Evolutionary conservation across 495 filamentous ascomycete genomes (phyloP).

Genomic region (Eremomyces bilateralis): DNA sequence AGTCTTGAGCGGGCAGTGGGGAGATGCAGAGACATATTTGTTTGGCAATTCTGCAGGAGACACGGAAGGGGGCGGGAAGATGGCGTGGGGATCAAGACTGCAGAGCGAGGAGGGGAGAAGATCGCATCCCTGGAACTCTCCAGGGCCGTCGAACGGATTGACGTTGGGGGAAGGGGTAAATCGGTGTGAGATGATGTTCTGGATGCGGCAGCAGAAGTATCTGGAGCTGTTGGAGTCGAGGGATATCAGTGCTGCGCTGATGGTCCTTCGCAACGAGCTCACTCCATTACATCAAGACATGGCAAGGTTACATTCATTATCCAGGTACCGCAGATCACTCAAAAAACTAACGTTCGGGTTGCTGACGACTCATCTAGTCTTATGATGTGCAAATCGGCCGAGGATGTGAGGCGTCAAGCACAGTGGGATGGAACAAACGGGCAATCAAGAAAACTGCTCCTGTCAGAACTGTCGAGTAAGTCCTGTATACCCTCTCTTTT

Average conservation of each 20-base stretch:
- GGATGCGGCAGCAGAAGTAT: conserved; percentile 82
- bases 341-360: not conserved
- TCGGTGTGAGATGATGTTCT: conserved; percentile 46
- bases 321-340: conserved; percentile 47
- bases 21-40: conserved; percentile 61
- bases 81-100: conserved; percentile 1
- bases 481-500: conserved; percentile 3
- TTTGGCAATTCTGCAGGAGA: conserved; percentile 24
- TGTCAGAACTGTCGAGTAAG: conserved; percentile 71
- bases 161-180: conserved; percentile 34
- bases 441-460: conserved; percentile 48
- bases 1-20: conserved; percentile 64
- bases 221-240: conserved; percentile 66
- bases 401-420: conserved; percentile 62
- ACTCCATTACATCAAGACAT: conserved; percentile 70
- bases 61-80: not conserved
- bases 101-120: not conserved
- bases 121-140: not conserved
- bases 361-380: conserved; percentile 34
- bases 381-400: conserved; percentile 64
- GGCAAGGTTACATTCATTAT: conserved; percentile 54
- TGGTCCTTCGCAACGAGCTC: conserved; percentile 67
- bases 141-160: conserved; percentile 15
- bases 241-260: conserved; percentile 50
- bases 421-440: conserved; percentile 74